phyloP scores from a whole-genome alignment of 371 early-diverging fungal species.

The Rhizopus delemar region DNA sequence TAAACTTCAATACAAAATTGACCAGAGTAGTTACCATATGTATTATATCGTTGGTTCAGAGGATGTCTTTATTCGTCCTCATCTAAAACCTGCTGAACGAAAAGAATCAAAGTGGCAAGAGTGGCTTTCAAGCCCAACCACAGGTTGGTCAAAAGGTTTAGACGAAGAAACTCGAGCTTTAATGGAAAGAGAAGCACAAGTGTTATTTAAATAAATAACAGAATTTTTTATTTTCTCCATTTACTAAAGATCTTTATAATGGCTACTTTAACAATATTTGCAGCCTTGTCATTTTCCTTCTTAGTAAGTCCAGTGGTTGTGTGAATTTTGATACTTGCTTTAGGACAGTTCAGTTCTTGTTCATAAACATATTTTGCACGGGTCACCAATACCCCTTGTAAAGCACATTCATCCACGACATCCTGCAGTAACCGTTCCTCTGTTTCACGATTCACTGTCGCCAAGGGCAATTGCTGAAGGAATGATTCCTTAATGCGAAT shows the following conservation, averaged over 20 bases:
- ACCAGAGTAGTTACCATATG: constrained; percentile 62
- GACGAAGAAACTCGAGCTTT: constrained; percentile 23
- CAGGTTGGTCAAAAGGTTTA: constrained; percentile 35
- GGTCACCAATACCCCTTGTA: constrained; percentile 78
- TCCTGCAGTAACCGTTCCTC: constrained; percentile 76
- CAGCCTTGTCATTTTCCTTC: constrained; percentile 86
- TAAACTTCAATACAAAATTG: constrained; percentile 90
- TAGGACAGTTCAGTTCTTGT: constrained; percentile 79
- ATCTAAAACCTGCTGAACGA: constrained; percentile 1
- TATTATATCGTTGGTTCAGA: constrained; percentile 55
- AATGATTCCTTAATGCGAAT: constrained; percentile 58
- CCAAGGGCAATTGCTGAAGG: constrained; percentile 31
- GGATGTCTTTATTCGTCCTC: constrained; percentile 60
- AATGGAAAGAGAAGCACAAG: constrained; percentile 33
- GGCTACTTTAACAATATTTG: constrained; percentile 60
- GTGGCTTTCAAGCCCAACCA: constrained; percentile 33
- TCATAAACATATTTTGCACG: constrained; percentile 83
- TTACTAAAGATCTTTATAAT: constrained; percentile 57
- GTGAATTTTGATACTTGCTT: constrained; percentile 82
- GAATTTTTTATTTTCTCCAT: constrained; percentile 40
- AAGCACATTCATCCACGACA: constrained; percentile 77
- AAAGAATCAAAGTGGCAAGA: constrained; percentile 10
- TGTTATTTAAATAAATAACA: constrained; percentile 1
- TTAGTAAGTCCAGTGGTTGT: constrained; percentile 75
- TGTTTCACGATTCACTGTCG: constrained; percentile 50